These are phyloP conservation scores for Hansenula sp. DNA, from an alignment of 1,139 yeast species.

Conservation along the genomic window DNA sequence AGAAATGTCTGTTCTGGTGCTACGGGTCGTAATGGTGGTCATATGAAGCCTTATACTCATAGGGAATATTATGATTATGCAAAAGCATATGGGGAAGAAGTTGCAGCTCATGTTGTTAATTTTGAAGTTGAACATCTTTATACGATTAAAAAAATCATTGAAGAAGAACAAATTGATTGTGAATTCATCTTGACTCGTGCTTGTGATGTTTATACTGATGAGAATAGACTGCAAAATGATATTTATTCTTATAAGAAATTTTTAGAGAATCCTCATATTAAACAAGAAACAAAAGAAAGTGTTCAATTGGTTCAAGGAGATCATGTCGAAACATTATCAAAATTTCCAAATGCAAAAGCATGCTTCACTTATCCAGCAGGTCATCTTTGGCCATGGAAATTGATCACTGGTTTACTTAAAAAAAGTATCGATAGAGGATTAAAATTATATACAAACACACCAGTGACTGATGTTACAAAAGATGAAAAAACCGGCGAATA, in stretches of 20 bases:
- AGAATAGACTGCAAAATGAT: conserved; percentile 16
- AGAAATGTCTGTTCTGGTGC: conserved; percentile 42
- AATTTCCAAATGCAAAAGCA: conserved; percentile 11
- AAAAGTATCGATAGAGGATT: conserved; percentile 28
- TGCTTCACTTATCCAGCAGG: conserved; percentile 36
- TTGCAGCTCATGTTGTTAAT: conserved; percentile 30
- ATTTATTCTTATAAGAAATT: conserved; percentile 13
- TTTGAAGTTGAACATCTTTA: conserved; percentile 31
- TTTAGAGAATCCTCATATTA: conserved; percentile 22
- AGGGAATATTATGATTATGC: conserved; percentile 22
- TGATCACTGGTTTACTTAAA: conserved; percentile 29
- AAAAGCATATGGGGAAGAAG: conserved; percentile 21
- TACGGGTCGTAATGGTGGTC: conserved; percentile 47
- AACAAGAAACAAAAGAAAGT: conserved; percentile 19
- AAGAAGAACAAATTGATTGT: conserved; percentile 31
- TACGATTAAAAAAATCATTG: conserved; percentile 25
- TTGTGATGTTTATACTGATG: conserved; percentile 29
- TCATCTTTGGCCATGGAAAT: conserved; percentile 38
- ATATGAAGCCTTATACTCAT: conserved; percentile 35
- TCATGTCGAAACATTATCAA: conserved; percentile 13
- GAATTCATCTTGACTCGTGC: conserved; percentile 27
- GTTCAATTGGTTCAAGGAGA: conserved; percentile 15
- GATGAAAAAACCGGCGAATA: conserved; percentile 17
- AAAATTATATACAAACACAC: conserved; percentile 36
- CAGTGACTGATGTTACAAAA: conserved; percentile 24